A percentile compares a stretch with the other conserved stretches of the same genome.
Conservation (phyloP, 345 rosid species). For the Dovyalis caffra region DNA sequence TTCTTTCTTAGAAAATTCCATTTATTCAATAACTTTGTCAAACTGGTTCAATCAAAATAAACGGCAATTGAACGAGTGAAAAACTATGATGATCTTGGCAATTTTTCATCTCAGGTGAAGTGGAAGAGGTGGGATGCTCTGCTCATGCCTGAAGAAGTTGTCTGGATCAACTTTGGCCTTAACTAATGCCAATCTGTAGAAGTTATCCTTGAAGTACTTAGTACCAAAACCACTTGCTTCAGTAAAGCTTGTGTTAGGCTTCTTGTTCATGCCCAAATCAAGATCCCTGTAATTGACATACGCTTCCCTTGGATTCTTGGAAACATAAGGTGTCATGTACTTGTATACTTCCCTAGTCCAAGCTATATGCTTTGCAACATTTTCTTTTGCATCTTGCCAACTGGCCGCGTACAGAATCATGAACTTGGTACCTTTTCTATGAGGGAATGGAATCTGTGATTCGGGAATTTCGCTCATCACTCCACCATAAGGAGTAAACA, state of each 20-base stretch:
- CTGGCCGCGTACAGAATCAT: conserved; percentile 1
- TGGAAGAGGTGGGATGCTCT: too few relatives aligned
- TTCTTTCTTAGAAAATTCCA: too few relatives aligned
- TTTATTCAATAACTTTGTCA: too few relatives aligned
- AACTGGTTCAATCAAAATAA: too few relatives aligned
- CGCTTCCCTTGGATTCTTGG: not conserved
- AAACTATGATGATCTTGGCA: too few relatives aligned
- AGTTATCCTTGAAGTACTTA: not conserved
- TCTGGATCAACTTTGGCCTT: too few relatives aligned
- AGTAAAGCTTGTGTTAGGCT: not conserved
- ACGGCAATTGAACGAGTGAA: too few relatives aligned
- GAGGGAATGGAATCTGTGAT: conserved; percentile 17
- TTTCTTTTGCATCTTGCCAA: conserved; percentile 18
- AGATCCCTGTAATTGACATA: not conserved
- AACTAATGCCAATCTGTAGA: not conserved
- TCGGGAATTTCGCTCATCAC: conserved; percentile 19
- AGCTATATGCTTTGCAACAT: not conserved
- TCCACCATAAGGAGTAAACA: conserved; percentile 21
- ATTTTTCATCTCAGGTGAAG: too few relatives aligned
- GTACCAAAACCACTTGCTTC: not conserved
- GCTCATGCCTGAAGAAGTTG: too few relatives aligned
- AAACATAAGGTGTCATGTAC: conserved; percentile 32
- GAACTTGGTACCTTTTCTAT: conserved; percentile 12
- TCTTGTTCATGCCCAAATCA: not conserved
- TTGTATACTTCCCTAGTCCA: conserved; percentile 30